Base-by-base conservation (phyloP, 257 asterid species). In the Solanum tarapatanum region DNA sequence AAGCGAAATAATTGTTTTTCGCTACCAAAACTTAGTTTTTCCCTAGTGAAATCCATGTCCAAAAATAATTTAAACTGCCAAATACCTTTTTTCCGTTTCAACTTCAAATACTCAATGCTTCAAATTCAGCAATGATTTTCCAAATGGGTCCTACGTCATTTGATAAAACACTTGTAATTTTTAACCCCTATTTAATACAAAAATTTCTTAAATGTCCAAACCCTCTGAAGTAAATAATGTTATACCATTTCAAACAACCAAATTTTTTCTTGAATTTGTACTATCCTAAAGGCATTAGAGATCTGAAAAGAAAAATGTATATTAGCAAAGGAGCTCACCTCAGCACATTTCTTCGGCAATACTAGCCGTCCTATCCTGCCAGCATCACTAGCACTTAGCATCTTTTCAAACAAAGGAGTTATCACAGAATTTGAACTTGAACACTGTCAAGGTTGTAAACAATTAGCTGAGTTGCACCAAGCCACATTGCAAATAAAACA, bases 321-420 rank as follows among this genome's bases (percentile, higher is more conserved):
- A 48, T 64, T 69, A 58, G 26, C 62, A 87, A 8, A 88, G 86
- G 84, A 73, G 83, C 94, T 93, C 88, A 94, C 99, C 98, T 97
- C 99, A 23, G 98, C 99, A 85, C 99, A 95, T 89, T 93, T 97
- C 89, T 97, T 97, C 33, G 99, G 99, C 76, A 97, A 94, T 86
- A 97, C 97, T 89, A 97, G 86, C 90, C 99, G 98, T 87, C 99
- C 98, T 87, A 97, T 91, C 90, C 95, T 89, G 75, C 99, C 97
- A 87, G 99, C 98, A 89, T 97, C 99, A 75, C 98, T 97, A 87
- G 98, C 98, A 85, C 97, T 97, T 85, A 97, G 90, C 93, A 92
- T 94, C 93, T 97, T 97, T 93, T 97, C 98, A 58, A 97, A 97
- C 94, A 97, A 88, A 66, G 99, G 98, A 76, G 93, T 94, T 30